These are phyloP conservation scores for Quercus phellos DNA, from an alignment of 331 rosid species.

Conservation along the genomic window DNA sequence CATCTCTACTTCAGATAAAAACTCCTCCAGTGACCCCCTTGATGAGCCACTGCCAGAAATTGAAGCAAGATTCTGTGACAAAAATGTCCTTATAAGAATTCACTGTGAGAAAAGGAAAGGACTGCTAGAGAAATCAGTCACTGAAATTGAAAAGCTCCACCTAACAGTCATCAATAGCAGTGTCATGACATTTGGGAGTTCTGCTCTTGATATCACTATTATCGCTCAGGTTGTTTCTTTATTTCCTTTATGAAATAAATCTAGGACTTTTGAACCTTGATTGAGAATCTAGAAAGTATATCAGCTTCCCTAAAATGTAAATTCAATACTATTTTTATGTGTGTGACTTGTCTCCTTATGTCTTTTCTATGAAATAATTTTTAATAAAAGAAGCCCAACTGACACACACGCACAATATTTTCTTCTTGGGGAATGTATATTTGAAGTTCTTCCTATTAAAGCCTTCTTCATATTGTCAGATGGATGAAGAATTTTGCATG, in stretches of 20 bases:
- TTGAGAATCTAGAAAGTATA: background rate
- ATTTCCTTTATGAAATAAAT: background rate
- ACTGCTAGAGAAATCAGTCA: conserved; percentile 49
- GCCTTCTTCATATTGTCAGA: conserved; percentile 43
- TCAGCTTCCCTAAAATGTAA: background rate
- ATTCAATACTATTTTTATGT: background rate
- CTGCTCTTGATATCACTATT: conserved; percentile 78
- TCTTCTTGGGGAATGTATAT: background rate
- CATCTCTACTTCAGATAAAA: conserved; percentile 28
- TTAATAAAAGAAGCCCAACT: background rate
- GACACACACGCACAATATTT: background rate
- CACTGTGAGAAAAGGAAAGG: conserved; percentile 83
- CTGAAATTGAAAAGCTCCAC: conserved; percentile 67
- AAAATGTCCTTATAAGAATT: conserved; percentile 71
- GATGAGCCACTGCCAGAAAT: conserved; percentile 72
- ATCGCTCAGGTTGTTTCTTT: conserved; percentile 61
- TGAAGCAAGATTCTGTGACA: conserved; percentile 76
- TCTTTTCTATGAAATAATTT: background rate
- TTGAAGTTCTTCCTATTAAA: background rate
- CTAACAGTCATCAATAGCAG: conserved; percentile 60
- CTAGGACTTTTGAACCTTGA: background rate
- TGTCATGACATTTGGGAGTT: conserved; percentile 67
- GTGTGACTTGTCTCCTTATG: background rate
- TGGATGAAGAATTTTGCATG: conserved; percentile 64
- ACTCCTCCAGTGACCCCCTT: conserved; percentile 13